Base-by-base conservation (phyloP, 2,329 filamentous ascomycete species). In the Coleophoma eucalyptorum region DNA sequence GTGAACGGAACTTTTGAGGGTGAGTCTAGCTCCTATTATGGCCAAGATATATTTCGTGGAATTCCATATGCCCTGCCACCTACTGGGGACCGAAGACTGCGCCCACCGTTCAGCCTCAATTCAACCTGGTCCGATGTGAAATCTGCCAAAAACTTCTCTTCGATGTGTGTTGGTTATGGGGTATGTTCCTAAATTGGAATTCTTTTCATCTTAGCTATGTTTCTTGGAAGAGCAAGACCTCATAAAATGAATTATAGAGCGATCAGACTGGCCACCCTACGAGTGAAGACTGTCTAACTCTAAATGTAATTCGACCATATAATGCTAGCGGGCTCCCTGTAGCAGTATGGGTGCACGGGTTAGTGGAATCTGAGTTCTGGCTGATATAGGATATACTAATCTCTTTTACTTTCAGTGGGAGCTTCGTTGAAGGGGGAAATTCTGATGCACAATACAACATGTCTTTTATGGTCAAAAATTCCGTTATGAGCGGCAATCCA, bases 61-160 rank as follows among this genome's bases (percentile, higher is more conserved):
- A 50, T 50, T 5, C 48, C 48, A 18, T 50, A 35, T 20, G 48
- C 48, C 20, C 45, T 42, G 16, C 45, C 50, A 18, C 50, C 50
- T 12, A 38, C 49, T 41, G 46, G 46, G n/a, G 34, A 34, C 7
- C 40, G 43, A 6, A 20, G 47, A 13, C 32, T 49, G 8, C 26
- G 20, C 26, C 38, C 16, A 15, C 38, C 47, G n/a, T 21, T 21
- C 5, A 12, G 38, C 10, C 26, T 43, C 15, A 49, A 49, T 15
- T 18, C 21, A n/a, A 43, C 37, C 15, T 49, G 47, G 47, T 19
- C 16, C 15, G 47, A 34, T 20, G 34, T n/a, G n/a, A 49, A 21
- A 18, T 43, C 19, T 49, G 47, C 47, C 3, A 49, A 38, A 19
- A 40, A 32, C 6, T 42, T 41, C n/a, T 20, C 19, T 11, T 15